phyloP scores from a whole-genome alignment of 805 yeast species.

The Ogataea trehaloabstinens region DNA sequence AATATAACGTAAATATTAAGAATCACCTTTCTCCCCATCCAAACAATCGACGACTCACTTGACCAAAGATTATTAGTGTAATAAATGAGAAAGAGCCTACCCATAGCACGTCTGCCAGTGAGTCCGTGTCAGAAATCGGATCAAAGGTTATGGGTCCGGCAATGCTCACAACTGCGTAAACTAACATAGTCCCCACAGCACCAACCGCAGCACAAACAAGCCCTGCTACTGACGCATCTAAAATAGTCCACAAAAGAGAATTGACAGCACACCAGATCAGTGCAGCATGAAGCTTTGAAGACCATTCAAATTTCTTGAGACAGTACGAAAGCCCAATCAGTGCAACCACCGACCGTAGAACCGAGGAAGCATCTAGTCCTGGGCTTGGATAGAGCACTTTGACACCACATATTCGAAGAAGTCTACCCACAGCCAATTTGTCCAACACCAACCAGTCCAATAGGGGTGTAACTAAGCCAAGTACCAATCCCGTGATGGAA shows the following conservation, averaged over 20 bases:
- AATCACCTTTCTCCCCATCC: too few species aligned
- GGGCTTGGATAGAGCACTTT: slow-evolving; percentile 4
- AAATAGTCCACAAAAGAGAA: slow-evolving; percentile 59
- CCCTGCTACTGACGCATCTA: slow-evolving; percentile 25
- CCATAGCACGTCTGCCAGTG: slow-evolving; percentile 47
- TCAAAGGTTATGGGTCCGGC: slow-evolving; percentile 4
- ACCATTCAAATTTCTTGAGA: slow-evolving; percentile 67
- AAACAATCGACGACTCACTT: slow-evolving; percentile 44
- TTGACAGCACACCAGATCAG: slow-evolving; percentile 61
- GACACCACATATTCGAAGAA: too few species aligned
- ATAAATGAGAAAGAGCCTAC: slow-evolving; percentile 64
- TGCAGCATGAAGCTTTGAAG: slow-evolving; percentile 61
- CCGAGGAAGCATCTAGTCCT: slow-evolving; percentile 16
- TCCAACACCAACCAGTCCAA: slow-evolving; percentile 25
- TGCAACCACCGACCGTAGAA: slow-evolving; percentile 50
- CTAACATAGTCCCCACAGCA: slow-evolving; percentile 14
- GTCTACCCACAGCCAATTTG: background rate
- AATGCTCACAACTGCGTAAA: slow-evolving; percentile 9
- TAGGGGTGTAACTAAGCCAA: slow-evolving; percentile 54
- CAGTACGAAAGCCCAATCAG: slow-evolving; percentile 72
- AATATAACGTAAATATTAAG: too few species aligned
- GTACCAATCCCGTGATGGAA: slow-evolving; percentile 53
- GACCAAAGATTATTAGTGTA: slow-evolving; percentile 65
- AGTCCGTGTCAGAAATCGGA: slow-evolving; percentile 10
- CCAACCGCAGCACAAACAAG: slow-evolving; percentile 19